Evolutionary conservation across 495 filamentous ascomycete species (phyloP).

Genomic region (Podospora australis): DNA sequence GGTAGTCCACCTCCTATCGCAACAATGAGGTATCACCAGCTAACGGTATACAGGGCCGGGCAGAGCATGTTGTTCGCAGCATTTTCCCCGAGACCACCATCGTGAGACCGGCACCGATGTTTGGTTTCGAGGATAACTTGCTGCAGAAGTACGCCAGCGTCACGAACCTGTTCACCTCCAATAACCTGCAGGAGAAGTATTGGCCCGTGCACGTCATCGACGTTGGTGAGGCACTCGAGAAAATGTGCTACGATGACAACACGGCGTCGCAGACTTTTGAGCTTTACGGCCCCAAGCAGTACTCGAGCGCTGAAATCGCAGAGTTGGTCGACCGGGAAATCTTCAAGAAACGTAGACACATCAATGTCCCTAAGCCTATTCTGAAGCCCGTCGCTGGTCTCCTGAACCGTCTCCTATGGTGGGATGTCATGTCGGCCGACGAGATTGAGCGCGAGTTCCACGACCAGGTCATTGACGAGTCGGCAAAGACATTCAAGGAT

Average conservation of each 20-base stretch:
- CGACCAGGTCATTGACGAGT: conserved; percentile 84
- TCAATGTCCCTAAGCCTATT: conserved; percentile 81
- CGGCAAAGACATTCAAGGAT: conserved; percentile 92
- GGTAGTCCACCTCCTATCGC: conserved; percentile 44
- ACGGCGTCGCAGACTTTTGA: conserved; percentile 89
- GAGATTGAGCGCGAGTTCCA: conserved; percentile 90
- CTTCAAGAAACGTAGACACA: conserved; percentile 76
- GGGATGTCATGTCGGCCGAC: conserved; percentile 75
- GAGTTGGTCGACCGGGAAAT: conserved; percentile 89
- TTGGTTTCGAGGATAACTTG: conserved; percentile 89
- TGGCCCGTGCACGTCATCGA: conserved; percentile 91
- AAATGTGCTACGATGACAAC: conserved; percentile 81
- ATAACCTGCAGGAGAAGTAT: conserved; percentile 85
- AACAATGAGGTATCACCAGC: too few relatives aligned
- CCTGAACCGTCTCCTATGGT: conserved; percentile 80
- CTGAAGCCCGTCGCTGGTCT: conserved; percentile 64
- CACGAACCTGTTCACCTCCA: conserved; percentile 77
- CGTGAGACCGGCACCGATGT: conserved; percentile 88
- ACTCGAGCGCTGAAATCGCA: conserved; percentile 80
- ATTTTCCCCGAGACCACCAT: conserved; percentile 99
- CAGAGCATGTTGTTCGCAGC: conserved; percentile 73
- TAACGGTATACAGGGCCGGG: conserved; percentile 52
- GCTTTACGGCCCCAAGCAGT: conserved; percentile 89
- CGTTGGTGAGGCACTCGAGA: conserved; percentile 79
- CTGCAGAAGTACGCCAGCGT: conserved; percentile 76